Conservation (phyloP, 2,329 filamentous ascomycete genomes). For the Torrubiella hemipterigena region DNA sequence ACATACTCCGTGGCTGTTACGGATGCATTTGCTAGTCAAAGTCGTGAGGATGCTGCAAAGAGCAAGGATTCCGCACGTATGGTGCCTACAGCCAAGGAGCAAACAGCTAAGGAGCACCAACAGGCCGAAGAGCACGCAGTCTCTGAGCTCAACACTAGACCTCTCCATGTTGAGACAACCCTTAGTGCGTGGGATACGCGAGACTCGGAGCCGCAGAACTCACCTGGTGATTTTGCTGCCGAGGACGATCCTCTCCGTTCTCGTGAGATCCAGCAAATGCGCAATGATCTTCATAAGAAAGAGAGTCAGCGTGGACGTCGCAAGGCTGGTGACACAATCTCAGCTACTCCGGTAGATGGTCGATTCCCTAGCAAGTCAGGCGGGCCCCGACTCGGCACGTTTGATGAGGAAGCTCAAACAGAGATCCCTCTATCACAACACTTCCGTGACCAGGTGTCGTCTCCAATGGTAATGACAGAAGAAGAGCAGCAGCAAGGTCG, state of each 20-base stretch:
- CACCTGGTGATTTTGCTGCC: conserved; percentile 10
- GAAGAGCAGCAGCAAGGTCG: too few species aligned
- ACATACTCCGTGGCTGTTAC: conserved; percentile 68
- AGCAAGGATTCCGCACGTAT: conserved; percentile 55
- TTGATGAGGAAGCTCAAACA: conserved; percentile 31
- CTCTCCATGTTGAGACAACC: conserved; percentile 12
- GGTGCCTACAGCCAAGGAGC: conserved; percentile 33
- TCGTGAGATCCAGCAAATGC: conserved; percentile 25
- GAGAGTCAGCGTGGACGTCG: conserved; percentile 37
- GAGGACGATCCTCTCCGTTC: conserved; percentile 19
- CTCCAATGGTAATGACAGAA: too few species aligned
- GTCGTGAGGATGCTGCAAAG: conserved; percentile 41
- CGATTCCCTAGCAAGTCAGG: conserved; percentile 15
- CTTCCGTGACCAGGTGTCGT: too few species aligned
- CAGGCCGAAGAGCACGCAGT: conserved; percentile 31
- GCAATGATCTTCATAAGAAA: conserved; percentile 23
- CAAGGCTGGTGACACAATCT: conserved; percentile 33
- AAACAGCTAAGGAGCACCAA: conserved; percentile 14
- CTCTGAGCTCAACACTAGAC: conserved; percentile 29
- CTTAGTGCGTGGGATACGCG: conserved; percentile 12
- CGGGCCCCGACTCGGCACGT: conserved; percentile 20
- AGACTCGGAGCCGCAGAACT: conserved; percentile 14
- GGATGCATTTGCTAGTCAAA: conserved; percentile 52
- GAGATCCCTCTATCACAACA: conserved; percentile 14
- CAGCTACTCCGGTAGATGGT: conserved; percentile 15